Conservation (phyloP, 176 grass and related monocot species). For the Eremochloa ophiuroides region DNA sequence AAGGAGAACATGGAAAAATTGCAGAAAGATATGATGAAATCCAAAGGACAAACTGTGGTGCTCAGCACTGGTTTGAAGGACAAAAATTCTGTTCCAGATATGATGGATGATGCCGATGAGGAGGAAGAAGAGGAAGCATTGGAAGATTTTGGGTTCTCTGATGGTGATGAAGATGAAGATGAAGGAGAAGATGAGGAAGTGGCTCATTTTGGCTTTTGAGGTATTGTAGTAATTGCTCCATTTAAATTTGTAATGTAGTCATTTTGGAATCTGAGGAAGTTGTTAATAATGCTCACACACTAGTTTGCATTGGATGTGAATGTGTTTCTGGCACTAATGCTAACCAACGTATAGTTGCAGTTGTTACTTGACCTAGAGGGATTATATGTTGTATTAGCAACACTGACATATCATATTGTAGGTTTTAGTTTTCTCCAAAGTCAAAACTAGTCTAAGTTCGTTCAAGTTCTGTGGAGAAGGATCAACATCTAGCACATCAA, state of each 20-base stretch:
- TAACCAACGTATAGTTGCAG: not conserved
- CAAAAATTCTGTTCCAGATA: conserved; percentile 36
- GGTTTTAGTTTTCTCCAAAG: not conserved
- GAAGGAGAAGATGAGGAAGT: conserved; percentile 82
- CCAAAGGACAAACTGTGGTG: conserved; percentile 82
- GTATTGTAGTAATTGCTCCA: not conserved
- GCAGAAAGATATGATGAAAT: conserved; percentile 81
- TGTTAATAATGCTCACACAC: not conserved
- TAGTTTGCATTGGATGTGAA: not conserved
- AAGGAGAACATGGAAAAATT: conserved; percentile 81
- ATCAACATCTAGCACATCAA: not conserved
- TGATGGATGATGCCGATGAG: conserved; percentile 57
- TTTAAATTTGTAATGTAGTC: not conserved
- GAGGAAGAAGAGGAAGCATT: conserved; percentile 65
- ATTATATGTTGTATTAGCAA: not conserved
- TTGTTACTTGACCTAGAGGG: too few species aligned
- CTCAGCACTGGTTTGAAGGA: conserved; percentile 86
- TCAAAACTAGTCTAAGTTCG: not conserved
- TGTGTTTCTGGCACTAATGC: not conserved
- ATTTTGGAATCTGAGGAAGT: not conserved
- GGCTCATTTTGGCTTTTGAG: conserved; percentile 63
- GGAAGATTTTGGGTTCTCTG: conserved; percentile 54
- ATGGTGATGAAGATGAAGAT: conserved; percentile 69
- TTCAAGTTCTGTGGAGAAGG: not conserved
- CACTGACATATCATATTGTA: not conserved